Percentiles rank a stretch among this genome's conserved stretches.
Conservation (phyloP, 306 rosid genomes). For the Quercus berberidifolia region DNA sequence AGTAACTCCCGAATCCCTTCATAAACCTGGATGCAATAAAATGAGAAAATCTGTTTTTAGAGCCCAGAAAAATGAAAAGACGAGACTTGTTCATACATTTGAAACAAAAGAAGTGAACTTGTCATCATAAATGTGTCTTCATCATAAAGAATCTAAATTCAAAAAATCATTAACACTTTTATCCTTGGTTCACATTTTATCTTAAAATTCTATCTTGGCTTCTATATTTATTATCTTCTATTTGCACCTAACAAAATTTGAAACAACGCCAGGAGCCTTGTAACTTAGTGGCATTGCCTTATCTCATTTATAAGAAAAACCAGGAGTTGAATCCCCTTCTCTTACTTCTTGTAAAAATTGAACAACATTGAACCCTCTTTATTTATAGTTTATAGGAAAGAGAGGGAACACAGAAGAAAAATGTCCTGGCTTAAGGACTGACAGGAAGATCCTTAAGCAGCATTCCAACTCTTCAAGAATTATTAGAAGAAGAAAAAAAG, state of each 20-base stretch:
- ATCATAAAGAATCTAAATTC: background rate
- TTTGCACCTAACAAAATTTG: background rate
- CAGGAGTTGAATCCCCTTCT: too few relatives aligned
- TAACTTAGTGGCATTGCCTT: too few relatives aligned
- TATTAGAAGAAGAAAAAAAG: background rate
- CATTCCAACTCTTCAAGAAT: background rate
- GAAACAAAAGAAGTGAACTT: background rate
- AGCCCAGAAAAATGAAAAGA: background rate
- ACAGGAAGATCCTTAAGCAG: background rate
- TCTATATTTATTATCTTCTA: background rate
- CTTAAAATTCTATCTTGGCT: background rate
- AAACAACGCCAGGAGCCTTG: background rate
- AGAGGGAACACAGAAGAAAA: background rate
- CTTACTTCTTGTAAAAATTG: too few relatives aligned
- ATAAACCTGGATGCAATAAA: conserved; percentile 52
- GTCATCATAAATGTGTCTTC: background rate
- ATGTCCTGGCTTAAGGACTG: background rate
- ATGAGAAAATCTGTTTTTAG: background rate
- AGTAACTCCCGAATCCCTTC: conserved; percentile 88
- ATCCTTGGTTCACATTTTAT: background rate
- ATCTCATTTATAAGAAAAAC: too few relatives aligned
- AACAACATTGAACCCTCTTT: too few relatives aligned
- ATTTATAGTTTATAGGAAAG: background rate
- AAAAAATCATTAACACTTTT: background rate
- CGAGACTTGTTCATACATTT: background rate